phyloP scores from a whole-genome alignment of 2,329 filamentous ascomycete genomes.

The Colletotrichum aenigma region DNA sequence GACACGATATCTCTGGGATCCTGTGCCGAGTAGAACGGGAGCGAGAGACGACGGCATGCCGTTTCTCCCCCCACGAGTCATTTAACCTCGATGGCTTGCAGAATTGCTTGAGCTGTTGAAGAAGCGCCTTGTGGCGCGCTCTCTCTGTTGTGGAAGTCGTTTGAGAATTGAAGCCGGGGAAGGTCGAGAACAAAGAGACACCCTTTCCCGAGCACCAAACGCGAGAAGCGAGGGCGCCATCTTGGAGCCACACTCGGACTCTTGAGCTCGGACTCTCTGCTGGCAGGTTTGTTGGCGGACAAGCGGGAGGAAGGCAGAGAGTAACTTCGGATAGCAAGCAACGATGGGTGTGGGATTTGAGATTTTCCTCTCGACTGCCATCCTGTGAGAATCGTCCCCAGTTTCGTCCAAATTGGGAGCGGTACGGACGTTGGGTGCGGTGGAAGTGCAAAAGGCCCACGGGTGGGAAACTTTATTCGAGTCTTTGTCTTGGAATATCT shows the following conservation, averaged over 20 bases:
- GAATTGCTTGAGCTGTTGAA: slow-evolving; percentile 1
- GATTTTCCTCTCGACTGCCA: neutral
- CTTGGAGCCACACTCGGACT: neutral
- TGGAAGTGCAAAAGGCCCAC: neutral
- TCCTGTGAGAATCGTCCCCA: neutral
- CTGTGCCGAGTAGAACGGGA: neutral
- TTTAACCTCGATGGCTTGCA: neutral
- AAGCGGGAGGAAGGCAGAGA: neutral
- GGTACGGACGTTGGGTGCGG: neutral
- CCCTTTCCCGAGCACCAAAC: neutral
- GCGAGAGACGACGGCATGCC: neutral
- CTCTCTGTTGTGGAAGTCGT: neutral
- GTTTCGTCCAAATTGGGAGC: neutral
- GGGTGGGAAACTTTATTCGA: slow-evolving; percentile 13
- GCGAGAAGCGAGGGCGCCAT: neutral
- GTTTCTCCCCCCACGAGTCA: neutral
- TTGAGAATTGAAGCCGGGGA: neutral
- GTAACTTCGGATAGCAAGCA: neutral
- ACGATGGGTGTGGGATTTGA: neutral
- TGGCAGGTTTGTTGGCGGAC: neutral
- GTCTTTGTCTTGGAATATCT: neutral
- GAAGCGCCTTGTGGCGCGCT: neutral
- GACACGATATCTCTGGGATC: neutral
- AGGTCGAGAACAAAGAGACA: neutral
- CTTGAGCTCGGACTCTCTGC: neutral